These are phyloP conservation scores for Lipomyces spencermartinsiae DNA, from an alignment of 805 yeast genomes.

Conservation along the genomic window DNA sequence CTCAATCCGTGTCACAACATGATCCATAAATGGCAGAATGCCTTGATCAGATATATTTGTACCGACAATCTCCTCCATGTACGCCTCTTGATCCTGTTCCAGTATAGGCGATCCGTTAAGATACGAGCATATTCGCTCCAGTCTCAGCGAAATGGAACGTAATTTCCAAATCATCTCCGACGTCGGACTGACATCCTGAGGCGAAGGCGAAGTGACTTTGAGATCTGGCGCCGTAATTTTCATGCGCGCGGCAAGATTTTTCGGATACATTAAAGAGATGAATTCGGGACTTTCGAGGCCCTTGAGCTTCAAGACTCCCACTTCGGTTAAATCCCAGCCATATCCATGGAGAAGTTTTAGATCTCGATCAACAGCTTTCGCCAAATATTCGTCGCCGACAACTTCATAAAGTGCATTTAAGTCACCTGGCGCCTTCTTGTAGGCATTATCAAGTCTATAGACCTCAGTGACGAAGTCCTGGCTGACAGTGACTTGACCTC, in stretches of 20 bases:
- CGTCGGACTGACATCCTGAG: slow-evolving; percentile 1
- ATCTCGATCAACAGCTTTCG: slow-evolving; percentile 69
- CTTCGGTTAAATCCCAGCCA: slow-evolving; percentile 69
- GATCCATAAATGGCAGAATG: slow-evolving; percentile 43
- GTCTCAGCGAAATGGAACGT: slow-evolving; percentile 27
- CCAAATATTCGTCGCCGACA: slow-evolving; percentile 49
- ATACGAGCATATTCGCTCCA: slow-evolving; percentile 33
- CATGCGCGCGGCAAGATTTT: slow-evolving; percentile 64
- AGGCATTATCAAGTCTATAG: slow-evolving; percentile 59
- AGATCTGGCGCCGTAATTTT: slow-evolving; percentile 42
- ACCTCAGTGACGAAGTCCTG: slow-evolving; percentile 80
- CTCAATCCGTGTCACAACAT: slow-evolving; percentile 45
- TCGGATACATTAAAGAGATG: slow-evolving; percentile 80
- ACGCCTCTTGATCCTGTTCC: slow-evolving; percentile 15
- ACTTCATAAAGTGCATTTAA: slow-evolving; percentile 10
- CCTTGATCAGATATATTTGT: slow-evolving; percentile 27
- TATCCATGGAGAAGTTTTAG: slow-evolving; percentile 66
- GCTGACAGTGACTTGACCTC: slow-evolving; percentile 94
- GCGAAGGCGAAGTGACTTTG: slow-evolving; percentile 3
- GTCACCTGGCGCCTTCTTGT: slow-evolving; percentile 48
- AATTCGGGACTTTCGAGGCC: slow-evolving; percentile 94
- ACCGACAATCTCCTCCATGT: slow-evolving; percentile 22
- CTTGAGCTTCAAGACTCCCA: slow-evolving; percentile 89
- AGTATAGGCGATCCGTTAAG: slow-evolving; percentile 29
- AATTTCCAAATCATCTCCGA: slow-evolving; percentile 14